phyloP scores from a whole-genome alignment of 2,329 filamentous ascomycete genomes.

The Xylaria sp. region DNA sequence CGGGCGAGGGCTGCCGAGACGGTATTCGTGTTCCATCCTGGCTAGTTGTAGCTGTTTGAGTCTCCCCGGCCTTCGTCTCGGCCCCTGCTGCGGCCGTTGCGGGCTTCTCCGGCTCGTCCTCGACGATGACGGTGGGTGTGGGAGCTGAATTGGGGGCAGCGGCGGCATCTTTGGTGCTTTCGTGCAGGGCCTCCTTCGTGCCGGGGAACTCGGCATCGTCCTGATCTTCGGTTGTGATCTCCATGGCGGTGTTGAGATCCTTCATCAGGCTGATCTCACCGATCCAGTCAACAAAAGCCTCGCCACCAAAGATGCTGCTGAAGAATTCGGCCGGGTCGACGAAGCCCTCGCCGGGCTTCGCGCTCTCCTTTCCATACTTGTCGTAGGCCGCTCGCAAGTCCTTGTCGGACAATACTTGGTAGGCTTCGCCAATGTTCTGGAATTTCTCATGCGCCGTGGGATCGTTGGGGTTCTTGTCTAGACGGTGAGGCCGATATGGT shows the following conservation, averaged over 20 bases:
- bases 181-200: conserved; percentile 65
- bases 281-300: conserved; percentile 95
- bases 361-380: conserved; percentile 95
- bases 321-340: conserved; percentile 98
- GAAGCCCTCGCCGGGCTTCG: conserved; percentile 90
- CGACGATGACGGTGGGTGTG: conserved; percentile 42
- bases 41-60: conserved; percentile 34
- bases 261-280: conserved; percentile 99
- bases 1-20: conserved; percentile 53
- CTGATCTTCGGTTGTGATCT: conserved; percentile 87
- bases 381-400: conserved; percentile 93
- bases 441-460: conserved; percentile 94
- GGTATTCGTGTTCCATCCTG: conserved; percentile 46
- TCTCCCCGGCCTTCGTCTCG: conserved; percentile 40
- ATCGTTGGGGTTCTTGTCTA: conserved; percentile 98
- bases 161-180: conserved; percentile 58
- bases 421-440: conserved; percentile 81
- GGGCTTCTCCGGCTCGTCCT: conserved; percentile 47
- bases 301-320: conserved; percentile 96
- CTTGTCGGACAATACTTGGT: conserved; percentile 85
- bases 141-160: conserved; percentile 23
- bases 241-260: conserved; percentile 97
- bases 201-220: conserved; percentile 65
- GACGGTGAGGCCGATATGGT: conserved; percentile 9
- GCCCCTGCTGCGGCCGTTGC: conserved; percentile 47